Base-by-base conservation (phyloP, 2,329 filamentous ascomycete genomes). In the Metarhizium humberi region DNA sequence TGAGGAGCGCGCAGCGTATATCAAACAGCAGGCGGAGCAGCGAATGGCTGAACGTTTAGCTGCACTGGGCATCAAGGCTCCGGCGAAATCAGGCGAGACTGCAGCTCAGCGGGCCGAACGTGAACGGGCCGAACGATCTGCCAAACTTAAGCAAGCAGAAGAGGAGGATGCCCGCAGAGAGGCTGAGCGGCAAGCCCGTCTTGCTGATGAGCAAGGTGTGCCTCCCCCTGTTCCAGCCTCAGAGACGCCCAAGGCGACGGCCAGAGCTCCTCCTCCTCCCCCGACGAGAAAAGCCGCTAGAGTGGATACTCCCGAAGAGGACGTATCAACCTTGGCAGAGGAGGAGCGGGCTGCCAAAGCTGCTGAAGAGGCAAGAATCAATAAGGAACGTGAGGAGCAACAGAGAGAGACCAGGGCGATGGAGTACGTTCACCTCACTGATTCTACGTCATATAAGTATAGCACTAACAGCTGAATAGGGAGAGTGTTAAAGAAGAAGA, bases 21-120 rank as follows among this genome's bases (percentile, higher is more conserved):
- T 97, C 67, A 95, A 95, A 69, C 92, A 96, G 69, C 92, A 96
- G 69, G 95, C 94, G 8, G 92, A 97, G 69, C 90, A 92, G 67
- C 89, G 92, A 57, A 97, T 99, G 87, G 92, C 94, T 40, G 94
- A 97, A 71, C 86, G 94, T 57, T 82, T 99, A 64, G 94, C 94
- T 57, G 92, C 92, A 50, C 81, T 97, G 58, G 94, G 94, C 40
- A 87, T 99, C 67, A 95, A 90, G 69, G 85, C 90, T 34, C 87
- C 89, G 6, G 78, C 78, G 18, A 95, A 95, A 67, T 74, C 86
- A 43, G 86, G 87, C 3, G 94, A 99, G 73, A 88, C 85, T 34
- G 75, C 91, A 38, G 82, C 87, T 55, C 92, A 99, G 72, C 83
- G 91, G 58, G 82, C 88, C 56, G 94, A 97, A 67, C 88, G 94